These are phyloP conservation scores for Tylopilus sp. DNA, from an alignment of 768 basidiomycete genomes.

Conservation along the genomic window DNA sequence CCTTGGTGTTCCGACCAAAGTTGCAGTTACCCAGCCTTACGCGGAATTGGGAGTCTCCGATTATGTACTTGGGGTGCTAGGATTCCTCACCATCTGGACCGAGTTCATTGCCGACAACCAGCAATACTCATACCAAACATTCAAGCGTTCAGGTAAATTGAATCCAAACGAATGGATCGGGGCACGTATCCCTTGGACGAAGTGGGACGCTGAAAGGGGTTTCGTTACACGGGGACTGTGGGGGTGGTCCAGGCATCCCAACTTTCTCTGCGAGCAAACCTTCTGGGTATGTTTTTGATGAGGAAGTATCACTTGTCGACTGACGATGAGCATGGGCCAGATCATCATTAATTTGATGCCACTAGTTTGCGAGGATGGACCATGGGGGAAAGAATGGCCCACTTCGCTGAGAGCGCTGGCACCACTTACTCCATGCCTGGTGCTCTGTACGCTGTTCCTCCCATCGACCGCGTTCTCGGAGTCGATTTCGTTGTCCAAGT, in stretches of 20 bases:
- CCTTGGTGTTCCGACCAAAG: slow-evolving; percentile 59
- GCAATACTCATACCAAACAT: slow-evolving; percentile 80
- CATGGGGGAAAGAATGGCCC: slow-evolving; percentile 21
- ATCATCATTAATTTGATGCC: slow-evolving; percentile 69
- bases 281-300: slow-evolving; percentile 63
- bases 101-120: slow-evolving; percentile 92
- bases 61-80: slow-evolving; percentile 53
- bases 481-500: slow-evolving; percentile 71
- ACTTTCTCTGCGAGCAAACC: slow-evolving; percentile 85
- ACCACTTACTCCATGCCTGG: slow-evolving; percentile 52
- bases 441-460: slow-evolving; percentile 69
- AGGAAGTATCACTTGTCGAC: background rate
- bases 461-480: slow-evolving; percentile 81
- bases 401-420: slow-evolving; percentile 28
- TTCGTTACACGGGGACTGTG: slow-evolving; percentile 85
- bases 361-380: slow-evolving; percentile 42
- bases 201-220: slow-evolving; percentile 69
- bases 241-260: slow-evolving; percentile 88
- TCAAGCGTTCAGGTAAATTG: slow-evolving; percentile 52
- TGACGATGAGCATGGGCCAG: slow-evolving; percentile 34
- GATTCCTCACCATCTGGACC: slow-evolving; percentile 54
- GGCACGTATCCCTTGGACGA: slow-evolving; percentile 62
- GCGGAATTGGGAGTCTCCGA: slow-evolving; percentile 56
- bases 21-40: slow-evolving; percentile 54
- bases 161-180: slow-evolving; percentile 55